Conservation (phyloP, 1,284 basidiomycete genomes). For the Irpex sp. region DNA sequence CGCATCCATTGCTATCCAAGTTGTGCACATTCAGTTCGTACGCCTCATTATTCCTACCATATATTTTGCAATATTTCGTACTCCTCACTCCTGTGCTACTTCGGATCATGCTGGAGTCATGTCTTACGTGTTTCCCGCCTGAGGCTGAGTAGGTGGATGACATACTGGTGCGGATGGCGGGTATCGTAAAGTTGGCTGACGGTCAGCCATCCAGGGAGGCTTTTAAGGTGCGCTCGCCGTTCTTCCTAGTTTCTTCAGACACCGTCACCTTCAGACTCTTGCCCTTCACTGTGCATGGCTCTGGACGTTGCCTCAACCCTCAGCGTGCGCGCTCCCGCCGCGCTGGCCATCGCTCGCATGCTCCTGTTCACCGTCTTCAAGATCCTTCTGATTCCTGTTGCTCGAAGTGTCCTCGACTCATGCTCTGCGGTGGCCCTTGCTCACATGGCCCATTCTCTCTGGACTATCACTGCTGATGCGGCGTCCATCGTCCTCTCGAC, state of each 20-base stretch:
- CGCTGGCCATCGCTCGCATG: conserved; percentile 39
- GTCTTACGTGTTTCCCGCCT: too few species aligned
- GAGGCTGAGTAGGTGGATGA: too few species aligned
- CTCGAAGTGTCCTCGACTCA: conserved; percentile 38
- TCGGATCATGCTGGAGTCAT: too few species aligned
- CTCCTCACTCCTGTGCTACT: too few species aligned
- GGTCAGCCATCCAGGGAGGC: background rate
- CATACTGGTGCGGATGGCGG: too few species aligned
- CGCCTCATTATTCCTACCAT: too few species aligned
- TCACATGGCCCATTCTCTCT: background rate
- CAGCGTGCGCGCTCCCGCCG: background rate
- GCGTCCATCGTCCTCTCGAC: background rate
- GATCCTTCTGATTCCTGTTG: conserved; percentile 35
- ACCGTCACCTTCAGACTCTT: background rate
- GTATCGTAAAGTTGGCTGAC: background rate
- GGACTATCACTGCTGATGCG: background rate
- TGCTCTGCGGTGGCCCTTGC: conserved; percentile 23
- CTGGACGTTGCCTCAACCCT: background rate
- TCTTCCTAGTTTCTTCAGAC: background rate
- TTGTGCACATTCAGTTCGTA: too few species aligned
- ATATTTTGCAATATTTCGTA: too few species aligned
- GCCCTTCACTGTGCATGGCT: background rate
- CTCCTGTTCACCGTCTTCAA: conserved; percentile 38
- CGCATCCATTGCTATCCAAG: too few species aligned
- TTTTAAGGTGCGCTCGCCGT: background rate